Percentiles rank a stretch among this genome's conserved stretches.
Evolutionary conservation across 805 yeast species (phyloP).

Genomic region (Barnettozyma botsteinii): DNA sequence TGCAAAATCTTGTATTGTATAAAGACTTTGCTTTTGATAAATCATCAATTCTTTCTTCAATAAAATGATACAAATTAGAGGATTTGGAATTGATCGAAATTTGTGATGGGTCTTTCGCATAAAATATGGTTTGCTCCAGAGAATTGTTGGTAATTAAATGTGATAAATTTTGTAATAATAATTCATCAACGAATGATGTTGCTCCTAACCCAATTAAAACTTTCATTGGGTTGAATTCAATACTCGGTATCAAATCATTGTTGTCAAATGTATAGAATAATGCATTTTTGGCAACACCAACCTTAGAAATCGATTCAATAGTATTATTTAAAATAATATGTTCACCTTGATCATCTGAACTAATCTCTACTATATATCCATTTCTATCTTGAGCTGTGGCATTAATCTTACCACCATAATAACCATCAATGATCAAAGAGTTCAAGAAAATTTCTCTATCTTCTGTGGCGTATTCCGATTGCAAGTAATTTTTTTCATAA

Average conservation of each 20-base stretch:
- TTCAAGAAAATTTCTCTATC: slow-evolving; percentile 27
- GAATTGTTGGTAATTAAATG: slow-evolving; percentile 50
- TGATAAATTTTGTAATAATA: slow-evolving; percentile 52
- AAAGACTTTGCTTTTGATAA: slow-evolving; percentile 28
- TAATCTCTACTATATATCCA: slow-evolving; percentile 20
- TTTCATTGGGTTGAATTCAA: slow-evolving; percentile 48
- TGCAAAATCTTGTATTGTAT: slow-evolving; percentile 48
- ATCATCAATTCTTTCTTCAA: slow-evolving; percentile 37
- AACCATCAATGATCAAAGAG: slow-evolving; percentile 35
- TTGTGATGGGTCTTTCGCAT: slow-evolving; percentile 35
- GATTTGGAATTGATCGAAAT: slow-evolving; percentile 25
- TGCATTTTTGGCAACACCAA: slow-evolving; percentile 42
- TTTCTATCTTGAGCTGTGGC: slow-evolving; percentile 22
- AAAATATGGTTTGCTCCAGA: slow-evolving; percentile 54
- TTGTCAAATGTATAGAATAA: slow-evolving; percentile 43
- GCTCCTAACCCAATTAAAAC: slow-evolving; percentile 55
- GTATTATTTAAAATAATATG: slow-evolving; percentile 32
- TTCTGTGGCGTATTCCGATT: slow-evolving; percentile 24
- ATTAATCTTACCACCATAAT: slow-evolving; percentile 38
- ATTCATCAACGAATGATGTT: slow-evolving; percentile 61
- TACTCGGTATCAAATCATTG: slow-evolving; percentile 19
- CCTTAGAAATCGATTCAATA: slow-evolving; percentile 30
- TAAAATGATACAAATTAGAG: slow-evolving; percentile 59
- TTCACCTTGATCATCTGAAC: slow-evolving; percentile 28
- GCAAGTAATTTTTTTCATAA: slow-evolving; percentile 42